Evolutionary conservation across 768 basidiomycete species (phyloP), one percentile per base, ranked within the genome.

Genomic region (Basidioascus undulatus): DNA sequence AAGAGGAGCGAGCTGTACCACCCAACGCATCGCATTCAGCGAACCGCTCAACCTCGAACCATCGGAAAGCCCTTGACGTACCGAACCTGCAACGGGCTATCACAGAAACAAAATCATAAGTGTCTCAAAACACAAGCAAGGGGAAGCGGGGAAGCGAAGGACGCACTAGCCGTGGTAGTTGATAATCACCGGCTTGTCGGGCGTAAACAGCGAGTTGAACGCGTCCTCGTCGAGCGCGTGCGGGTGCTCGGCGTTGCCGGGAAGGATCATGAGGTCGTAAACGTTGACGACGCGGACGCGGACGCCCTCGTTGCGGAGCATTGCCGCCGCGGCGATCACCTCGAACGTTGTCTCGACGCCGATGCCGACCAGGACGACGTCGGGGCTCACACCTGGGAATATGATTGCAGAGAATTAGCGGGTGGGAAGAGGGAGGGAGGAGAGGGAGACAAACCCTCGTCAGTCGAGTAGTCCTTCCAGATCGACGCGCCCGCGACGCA

Each of bases 201-300:
- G 53, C 6, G 79, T 81, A 59, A 87, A 83, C 27, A 86, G 64
- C 24, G 66, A 60, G 33, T 68, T 61, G 54, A 79, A 86, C 37
- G 66, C 69, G 1, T 62, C 66, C 21, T 66, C 59, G 47, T 56
- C 62, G 43, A 86, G 61, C 1, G 77, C 65, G 49, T 83, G 81
- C 7, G 82, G 81, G 53, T 86, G 81, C 10, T 65, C 58, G 40
- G 75, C 77, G n/a, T 53, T 55, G 5, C 66, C 62, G 23, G 69
- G 68, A 32, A 92, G 67, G 43, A 86, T 74, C 71, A 92, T 76
- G 34, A 87, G 63, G 51, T 89, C 83, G 2, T 39, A 20, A 37
- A 89, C 74, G 48, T 89, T 87, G 43, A 87, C 72, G 42, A 87
- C 77, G 16, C 80, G 72, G 6, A 82, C 73, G 28, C 84, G 74